Conservation (phyloP, 1,284 basidiomycete genomes). For the Pseudozyma thailandica region DNA sequence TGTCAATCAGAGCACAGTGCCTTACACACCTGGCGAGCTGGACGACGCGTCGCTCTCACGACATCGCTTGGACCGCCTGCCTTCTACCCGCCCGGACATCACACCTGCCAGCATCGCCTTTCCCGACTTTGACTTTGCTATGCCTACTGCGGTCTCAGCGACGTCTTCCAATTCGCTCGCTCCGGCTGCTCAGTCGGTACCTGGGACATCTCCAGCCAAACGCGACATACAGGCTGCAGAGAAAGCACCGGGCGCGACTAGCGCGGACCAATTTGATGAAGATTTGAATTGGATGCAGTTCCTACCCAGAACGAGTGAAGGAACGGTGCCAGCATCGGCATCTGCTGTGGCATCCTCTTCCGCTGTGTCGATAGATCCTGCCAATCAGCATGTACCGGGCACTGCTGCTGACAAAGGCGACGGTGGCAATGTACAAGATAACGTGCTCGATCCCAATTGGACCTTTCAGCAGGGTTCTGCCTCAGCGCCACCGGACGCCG, state of each 20-base stretch:
- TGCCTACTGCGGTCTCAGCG: slow-evolving; percentile 20
- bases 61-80: slow-evolving; percentile 11
- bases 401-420: background rate
- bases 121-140: slow-evolving; percentile 36
- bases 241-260: background rate
- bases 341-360: slow-evolving; percentile 2
- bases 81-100: slow-evolving; percentile 22
- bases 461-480: slow-evolving; percentile 2
- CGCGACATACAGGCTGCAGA: slow-evolving; percentile 12
- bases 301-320: slow-evolving; percentile 13
- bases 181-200: slow-evolving; percentile 17
- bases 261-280: slow-evolving; percentile 14
- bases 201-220: slow-evolving; percentile 18
- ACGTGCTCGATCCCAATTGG: slow-evolving; percentile 10
- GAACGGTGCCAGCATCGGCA: slow-evolving; percentile 6
- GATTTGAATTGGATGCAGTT: slow-evolving; percentile 40
- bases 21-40: slow-evolving; percentile 26
- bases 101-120: slow-evolving; percentile 32
- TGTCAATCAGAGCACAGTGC: slow-evolving; percentile 9
- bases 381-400: background rate
- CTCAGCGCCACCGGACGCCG: slow-evolving; percentile 1
- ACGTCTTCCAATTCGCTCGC: slow-evolving; percentile 10
- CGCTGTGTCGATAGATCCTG: background rate
- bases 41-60: slow-evolving; percentile 22
- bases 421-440: background rate